phyloP scores from a whole-genome alignment of 345 rosid species.

The Dimocarpus longan region DNA sequence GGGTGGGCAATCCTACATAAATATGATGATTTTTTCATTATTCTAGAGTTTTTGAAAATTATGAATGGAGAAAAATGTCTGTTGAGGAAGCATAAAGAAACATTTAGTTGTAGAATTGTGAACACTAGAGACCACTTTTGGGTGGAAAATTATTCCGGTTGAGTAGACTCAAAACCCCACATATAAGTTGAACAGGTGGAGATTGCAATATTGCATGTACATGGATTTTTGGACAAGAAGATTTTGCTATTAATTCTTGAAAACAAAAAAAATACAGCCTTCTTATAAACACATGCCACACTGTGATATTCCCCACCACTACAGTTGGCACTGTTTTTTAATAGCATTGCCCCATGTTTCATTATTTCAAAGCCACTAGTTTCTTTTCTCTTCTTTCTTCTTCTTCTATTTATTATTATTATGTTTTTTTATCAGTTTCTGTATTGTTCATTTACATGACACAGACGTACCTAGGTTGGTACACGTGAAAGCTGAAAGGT shows the following conservation, averaged over 20 bases:
- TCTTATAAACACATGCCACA: background rate
- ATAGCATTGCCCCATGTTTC: background rate
- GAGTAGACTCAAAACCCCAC: constrained; percentile 3
- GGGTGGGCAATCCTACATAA: constrained; percentile 5
- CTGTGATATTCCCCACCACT: background rate
- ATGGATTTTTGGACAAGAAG: constrained; percentile 14
- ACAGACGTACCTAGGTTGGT: too few species aligned
- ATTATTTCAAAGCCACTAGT: background rate
- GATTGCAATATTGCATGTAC: background rate
- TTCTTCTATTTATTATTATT: too few species aligned
- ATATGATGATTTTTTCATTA: background rate
- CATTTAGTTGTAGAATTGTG: background rate
- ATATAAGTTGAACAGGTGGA: constrained; percentile 2
- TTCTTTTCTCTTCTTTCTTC: background rate
- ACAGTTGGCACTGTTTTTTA: background rate
- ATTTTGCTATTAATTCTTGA: constrained; percentile 5
- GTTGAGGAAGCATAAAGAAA: too few species aligned
- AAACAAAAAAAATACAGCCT: background rate
- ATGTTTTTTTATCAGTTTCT: too few species aligned
- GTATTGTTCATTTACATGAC: too few species aligned
- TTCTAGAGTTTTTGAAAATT: background rate
- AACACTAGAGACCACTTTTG: background rate
- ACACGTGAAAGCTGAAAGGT: too few species aligned
- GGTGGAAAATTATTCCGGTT: background rate
- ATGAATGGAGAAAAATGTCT: background rate